A percentile compares a stretch with the other conserved stretches of the same genome.
Conservation (phyloP, 371 early-diverging fungal genomes). For the Haplosporangium sp. region DNA sequence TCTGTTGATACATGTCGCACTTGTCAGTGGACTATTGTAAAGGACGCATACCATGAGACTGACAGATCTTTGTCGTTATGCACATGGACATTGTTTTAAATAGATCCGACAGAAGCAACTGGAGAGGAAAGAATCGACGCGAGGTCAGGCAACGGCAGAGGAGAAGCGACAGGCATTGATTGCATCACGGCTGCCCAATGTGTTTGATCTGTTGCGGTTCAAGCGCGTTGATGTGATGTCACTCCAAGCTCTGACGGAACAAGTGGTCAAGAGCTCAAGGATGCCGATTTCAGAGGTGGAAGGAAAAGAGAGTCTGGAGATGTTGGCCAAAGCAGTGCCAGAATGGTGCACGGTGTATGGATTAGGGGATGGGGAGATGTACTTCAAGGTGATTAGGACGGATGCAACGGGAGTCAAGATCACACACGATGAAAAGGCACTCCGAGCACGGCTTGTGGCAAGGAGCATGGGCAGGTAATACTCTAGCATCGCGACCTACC, state of each 20-base stretch:
- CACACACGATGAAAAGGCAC: too few relatives aligned
- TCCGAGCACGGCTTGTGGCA: too few relatives aligned
- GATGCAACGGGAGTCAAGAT: constrained; percentile 12
- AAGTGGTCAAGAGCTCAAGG: constrained; percentile 37
- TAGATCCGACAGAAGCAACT: constrained; percentile 44
- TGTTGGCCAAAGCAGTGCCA: constrained; percentile 32
- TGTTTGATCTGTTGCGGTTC: constrained; percentile 52
- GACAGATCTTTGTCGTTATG: not conserved
- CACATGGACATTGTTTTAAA: not conserved
- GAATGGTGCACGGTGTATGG: constrained; percentile 46
- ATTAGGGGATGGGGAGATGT: constrained; percentile 17
- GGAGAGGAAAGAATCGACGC: constrained; percentile 15
- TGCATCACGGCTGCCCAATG: constrained; percentile 28
- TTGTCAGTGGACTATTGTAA: too few relatives aligned
- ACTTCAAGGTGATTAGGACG: constrained; percentile 31
- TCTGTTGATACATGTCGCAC: not conserved
- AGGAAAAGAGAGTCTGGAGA: constrained; percentile 37
- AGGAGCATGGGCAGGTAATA: too few relatives aligned
- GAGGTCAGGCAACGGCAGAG: constrained; percentile 22
- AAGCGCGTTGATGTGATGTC: constrained; percentile 41
- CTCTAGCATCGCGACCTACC: too few relatives aligned
- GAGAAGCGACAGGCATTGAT: constrained; percentile 30
- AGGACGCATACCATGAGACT: not conserved
- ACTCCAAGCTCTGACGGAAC: constrained; percentile 22
- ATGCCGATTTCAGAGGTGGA: constrained; percentile 43